A percentile compares a stretch with the other conserved stretches of the same genome.
Evolutionary conservation across 768 basidiomycete genomes (phyloP).

Genomic region (Pleurotus platypus): DNA sequence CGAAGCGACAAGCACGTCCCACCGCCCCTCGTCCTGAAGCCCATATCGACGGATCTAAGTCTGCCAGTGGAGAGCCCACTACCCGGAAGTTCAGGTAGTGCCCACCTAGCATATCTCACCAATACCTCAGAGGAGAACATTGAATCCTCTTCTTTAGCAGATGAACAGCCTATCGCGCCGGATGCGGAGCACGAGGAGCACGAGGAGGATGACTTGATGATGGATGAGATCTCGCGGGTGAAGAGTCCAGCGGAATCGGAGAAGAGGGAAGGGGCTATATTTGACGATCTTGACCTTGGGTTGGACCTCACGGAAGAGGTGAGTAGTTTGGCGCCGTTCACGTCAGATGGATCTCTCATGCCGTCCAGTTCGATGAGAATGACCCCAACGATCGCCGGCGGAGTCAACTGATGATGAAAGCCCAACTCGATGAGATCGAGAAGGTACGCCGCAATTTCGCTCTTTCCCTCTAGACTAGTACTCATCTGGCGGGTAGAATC

Average conservation of each 20-base stretch:
- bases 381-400: conserved; percentile 73
- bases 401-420: conserved; percentile 73
- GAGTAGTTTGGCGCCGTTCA: conserved; percentile 14
- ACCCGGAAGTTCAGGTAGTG: conserved; percentile 29
- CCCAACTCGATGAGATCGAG: conserved; percentile 78
- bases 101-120: conserved; percentile 44
- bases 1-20: conserved; percentile 44
- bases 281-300: conserved; percentile 49
- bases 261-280: conserved; percentile 47
- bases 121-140: conserved; percentile 19
- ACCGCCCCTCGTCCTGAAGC: conserved; percentile 52
- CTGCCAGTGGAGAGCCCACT: conserved; percentile 35
- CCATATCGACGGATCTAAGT: conserved; percentile 23
- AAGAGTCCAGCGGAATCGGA: conserved; percentile 35
- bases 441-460: conserved; percentile 33
- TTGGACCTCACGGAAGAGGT: conserved; percentile 44
- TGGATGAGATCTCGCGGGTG: conserved; percentile 30
- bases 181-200: conserved; percentile 16
- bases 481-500: conserved; percentile 33
- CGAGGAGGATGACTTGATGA: conserved; percentile 38
- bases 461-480: background rate
- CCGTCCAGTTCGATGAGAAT: conserved; percentile 57
- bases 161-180: conserved; percentile 13
- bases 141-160: conserved; percentile 11
- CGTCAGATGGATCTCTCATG: conserved; percentile 13